Evolutionary conservation across 2,329 filamentous ascomycete species (phyloP).

Genomic region (Aureobasidium subglaciale): DNA sequence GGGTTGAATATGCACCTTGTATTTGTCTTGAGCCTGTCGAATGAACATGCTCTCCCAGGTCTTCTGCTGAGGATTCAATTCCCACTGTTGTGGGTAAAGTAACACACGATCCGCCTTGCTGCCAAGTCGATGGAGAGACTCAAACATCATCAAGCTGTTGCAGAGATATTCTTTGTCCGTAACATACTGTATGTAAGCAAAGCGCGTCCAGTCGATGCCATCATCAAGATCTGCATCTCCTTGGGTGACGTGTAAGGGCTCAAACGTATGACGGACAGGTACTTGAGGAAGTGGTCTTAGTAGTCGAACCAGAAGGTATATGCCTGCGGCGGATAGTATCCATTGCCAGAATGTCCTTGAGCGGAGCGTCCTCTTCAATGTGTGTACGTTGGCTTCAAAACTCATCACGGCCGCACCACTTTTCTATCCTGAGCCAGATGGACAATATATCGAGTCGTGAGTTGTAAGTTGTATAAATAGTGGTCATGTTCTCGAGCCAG

Average conservation of each 20-base stretch:
- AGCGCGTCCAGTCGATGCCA: conserved; percentile 30
- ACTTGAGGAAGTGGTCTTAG: not conserved
- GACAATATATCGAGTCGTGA: not conserved
- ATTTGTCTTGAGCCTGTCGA: conserved; percentile 39
- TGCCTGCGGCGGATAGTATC: conserved; percentile 5
- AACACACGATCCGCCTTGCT: conserved; percentile 38
- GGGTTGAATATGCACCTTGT: conserved; percentile 44
- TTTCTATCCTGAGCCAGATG: not conserved
- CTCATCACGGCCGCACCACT: not conserved
- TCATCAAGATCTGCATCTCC: not conserved
- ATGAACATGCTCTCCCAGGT: conserved; percentile 36
- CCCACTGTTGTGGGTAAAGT: conserved; percentile 36
- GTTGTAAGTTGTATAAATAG: not conserved
- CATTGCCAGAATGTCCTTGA: conserved; percentile 12
- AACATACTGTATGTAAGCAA: conserved; percentile 38
- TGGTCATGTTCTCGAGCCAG: not conserved
- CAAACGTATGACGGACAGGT: conserved; percentile 2
- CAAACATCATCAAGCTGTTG: conserved; percentile 38
- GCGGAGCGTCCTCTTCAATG: conserved; percentile 4
- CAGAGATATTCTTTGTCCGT: conserved; percentile 37
- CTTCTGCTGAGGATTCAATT: not conserved
- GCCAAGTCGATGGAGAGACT: conserved; percentile 33
- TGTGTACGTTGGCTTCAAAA: not conserved
- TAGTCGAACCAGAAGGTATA: conserved; percentile 1
- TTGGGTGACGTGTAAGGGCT: conserved; percentile 5